phyloP scores from a whole-genome alignment of 805 yeast genomes.

The Wickerhamiella azyma region DNA sequence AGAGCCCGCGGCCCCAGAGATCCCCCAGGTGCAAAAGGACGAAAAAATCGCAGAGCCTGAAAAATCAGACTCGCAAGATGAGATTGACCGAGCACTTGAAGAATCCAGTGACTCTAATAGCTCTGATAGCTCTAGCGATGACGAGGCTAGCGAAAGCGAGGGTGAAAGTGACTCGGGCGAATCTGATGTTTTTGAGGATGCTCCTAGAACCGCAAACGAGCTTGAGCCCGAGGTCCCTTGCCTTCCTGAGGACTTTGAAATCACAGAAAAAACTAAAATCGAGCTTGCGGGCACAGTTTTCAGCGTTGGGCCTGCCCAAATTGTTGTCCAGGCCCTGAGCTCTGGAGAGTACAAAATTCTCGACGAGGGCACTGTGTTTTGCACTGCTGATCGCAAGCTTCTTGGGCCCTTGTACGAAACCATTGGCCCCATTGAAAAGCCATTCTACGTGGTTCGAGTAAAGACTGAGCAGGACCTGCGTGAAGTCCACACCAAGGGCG shows the following conservation, averaged over 20 bases:
- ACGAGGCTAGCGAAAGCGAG: slow-evolving; percentile 18
- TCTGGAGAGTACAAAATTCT: slow-evolving; percentile 80
- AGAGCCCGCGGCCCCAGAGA: not conserved
- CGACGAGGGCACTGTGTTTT: slow-evolving; percentile 66
- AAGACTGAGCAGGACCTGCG: slow-evolving; percentile 37
- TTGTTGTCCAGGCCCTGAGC: slow-evolving; percentile 52
- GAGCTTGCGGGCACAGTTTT: slow-evolving; percentile 58
- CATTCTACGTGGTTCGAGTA: slow-evolving; percentile 66
- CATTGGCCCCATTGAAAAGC: slow-evolving; percentile 74
- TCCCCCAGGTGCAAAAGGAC: not conserved
- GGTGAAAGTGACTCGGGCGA: slow-evolving; percentile 19
- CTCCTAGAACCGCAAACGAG: slow-evolving; percentile 72
- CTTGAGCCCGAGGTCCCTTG: slow-evolving; percentile 54
- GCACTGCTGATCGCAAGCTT: slow-evolving; percentile 46
- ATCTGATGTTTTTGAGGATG: slow-evolving; percentile 26
- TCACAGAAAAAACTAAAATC: slow-evolving; percentile 49
- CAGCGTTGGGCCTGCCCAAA: slow-evolving; percentile 56
- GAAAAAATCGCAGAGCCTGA: not conserved
- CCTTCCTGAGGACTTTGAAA: slow-evolving; percentile 51
- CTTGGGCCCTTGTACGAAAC: slow-evolving; percentile 77
- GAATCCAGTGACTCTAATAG: slow-evolving; percentile 18
- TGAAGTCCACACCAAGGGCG: slow-evolving; percentile 37
- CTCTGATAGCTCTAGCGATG: slow-evolving; percentile 19
- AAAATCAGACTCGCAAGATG: slow-evolving; percentile 6
- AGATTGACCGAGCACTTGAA: slow-evolving; percentile 14